Base-by-base conservation (phyloP, 2,329 filamentous ascomycete genomes). In the Escovopsis weberi region DNA sequence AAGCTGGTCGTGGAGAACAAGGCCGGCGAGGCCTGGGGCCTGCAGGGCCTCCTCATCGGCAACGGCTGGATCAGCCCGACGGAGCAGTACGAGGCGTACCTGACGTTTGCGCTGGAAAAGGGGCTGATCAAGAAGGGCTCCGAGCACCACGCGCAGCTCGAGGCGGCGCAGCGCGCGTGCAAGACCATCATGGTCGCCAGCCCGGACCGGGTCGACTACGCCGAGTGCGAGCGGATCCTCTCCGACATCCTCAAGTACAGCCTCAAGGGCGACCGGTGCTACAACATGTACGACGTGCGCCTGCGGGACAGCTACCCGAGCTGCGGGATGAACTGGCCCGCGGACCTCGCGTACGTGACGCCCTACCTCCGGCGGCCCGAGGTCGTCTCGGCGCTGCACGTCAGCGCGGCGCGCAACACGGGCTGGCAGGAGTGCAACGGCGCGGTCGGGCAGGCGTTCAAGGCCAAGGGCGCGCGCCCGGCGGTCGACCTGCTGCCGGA, bases 321-420 rank as follows among this genome's bases (percentile, higher is more conserved):
- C 48, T 98, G 91, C 60, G 91, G 91, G 51, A 94, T 94, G 88
- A 89, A 87, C 65, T 98, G 93, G 93, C 91, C 91, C 30, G 83
- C 87, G 49, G 91, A 98, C 63, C 69, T 98, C 55, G 62, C 63
- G 38, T 58, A 74, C 40, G 75, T 98, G 19, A 85, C 78, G 6
- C 85, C 87, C 0, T 98, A 96, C 60, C 74, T 98, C 41, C 82
- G 85, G 45, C 80, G 80, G 44, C 55, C 69, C n/a, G 86, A 94
- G 39, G 91, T 98, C 12, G 68, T 76, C 26, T 55, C 69, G 4
- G 91, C 91, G 1, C 69, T 98, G 33, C 84, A 98, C 58, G 76
- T 98, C 60, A 83, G 86, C 55, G 57, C 70, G 0, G 82, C 82
- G 52, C 94, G 93, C 59, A 79, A 76, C 50, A 83, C 84, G 0